Evolutionary conservation across 2,329 filamentous ascomycete genomes (phyloP), one percentile per base, ranked within the genome.

Genomic region (Nothophaeocryptopus gaeumannii): DNA sequence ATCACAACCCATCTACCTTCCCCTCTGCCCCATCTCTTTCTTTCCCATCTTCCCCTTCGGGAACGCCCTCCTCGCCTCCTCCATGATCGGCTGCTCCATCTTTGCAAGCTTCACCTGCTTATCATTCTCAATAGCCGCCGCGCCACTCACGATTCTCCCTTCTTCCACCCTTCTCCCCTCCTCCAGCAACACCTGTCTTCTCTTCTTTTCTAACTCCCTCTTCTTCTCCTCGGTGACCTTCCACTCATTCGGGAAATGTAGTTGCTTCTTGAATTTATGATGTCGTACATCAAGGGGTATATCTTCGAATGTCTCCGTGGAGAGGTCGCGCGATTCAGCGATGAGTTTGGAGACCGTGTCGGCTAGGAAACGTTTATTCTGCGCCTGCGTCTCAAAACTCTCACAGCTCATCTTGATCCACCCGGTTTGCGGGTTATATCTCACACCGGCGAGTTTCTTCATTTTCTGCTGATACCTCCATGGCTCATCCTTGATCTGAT

Each of bases 281-380:
- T 97, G 92, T 62, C 93, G 80, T 53, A 89, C 85, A 66, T 99
- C 91, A 41, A 97, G 79, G 2, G 93, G 92, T 29, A 99, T 73
- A 67, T 99, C 93, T 58, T 84, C 84, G 63, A 97, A 96, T 9
- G 81, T 87, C 60, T 99, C 92, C 33, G 74, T 80, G n/a, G 54
- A 51, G 16, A 79, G 76, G 65, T 96, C 85, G 76, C 84, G 67
- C 51, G 91, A 89, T 66, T 89, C 84, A 5, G 74, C 75, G 51
- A 99, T 73, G 58, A 99, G 74, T 42, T 78, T 81, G 56, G 85
- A 77, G 42, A 97, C 81, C 41, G 89, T 71, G 62, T 95, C 89
- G 45, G 83, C 86, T 15, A 99, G 78, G 68, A 93, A 93, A n/a
- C 89, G 84, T 78, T 97, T 99, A 76, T 99, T 99, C 75, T 97